phyloP scores from a whole-genome alignment of 805 yeast genomes.

The Myxozyma geophila region DNA sequence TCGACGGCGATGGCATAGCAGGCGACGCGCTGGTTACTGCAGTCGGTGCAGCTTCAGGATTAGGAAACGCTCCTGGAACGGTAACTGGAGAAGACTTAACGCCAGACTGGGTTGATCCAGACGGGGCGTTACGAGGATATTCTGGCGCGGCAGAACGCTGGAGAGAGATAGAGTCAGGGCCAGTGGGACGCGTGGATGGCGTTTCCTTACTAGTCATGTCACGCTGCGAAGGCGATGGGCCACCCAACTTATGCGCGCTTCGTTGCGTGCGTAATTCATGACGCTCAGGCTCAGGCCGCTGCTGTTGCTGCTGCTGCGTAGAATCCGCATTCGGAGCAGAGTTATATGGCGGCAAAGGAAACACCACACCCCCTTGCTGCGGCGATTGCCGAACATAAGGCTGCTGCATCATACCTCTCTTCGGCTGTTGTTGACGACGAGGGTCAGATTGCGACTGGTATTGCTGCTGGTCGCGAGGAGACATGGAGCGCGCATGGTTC shows the following conservation, averaged over 20 bases:
- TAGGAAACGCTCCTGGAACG: not conserved
- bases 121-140: not conserved
- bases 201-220: conserved; percentile 24
- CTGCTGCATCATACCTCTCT: not conserved
- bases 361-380: conserved; percentile 11
- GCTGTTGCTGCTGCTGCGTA: not conserved
- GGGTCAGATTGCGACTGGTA: not conserved
- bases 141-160: not conserved
- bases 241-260: not conserved
- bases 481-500: not conserved
- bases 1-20: not conserved
- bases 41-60: not conserved
- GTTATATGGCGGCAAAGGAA: conserved; percentile 9
- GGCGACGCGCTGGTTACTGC: not conserved
- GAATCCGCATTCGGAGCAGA: not conserved
- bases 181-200: not conserved
- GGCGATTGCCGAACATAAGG: conserved; percentile 11
- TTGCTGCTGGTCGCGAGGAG: conserved; percentile 4
- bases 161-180: not conserved
- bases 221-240: conserved; percentile 2
- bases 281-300: not conserved
- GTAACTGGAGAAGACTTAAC: not conserved
- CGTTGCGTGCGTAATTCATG: conserved; percentile 6
- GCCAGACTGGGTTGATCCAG: too few species aligned
- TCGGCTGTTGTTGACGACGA: conserved; percentile 2